These are phyloP conservation scores for Penicillium sumatraense DNA, from an alignment of 2,329 filamentous ascomycete species.

Conservation along the genomic window DNA sequence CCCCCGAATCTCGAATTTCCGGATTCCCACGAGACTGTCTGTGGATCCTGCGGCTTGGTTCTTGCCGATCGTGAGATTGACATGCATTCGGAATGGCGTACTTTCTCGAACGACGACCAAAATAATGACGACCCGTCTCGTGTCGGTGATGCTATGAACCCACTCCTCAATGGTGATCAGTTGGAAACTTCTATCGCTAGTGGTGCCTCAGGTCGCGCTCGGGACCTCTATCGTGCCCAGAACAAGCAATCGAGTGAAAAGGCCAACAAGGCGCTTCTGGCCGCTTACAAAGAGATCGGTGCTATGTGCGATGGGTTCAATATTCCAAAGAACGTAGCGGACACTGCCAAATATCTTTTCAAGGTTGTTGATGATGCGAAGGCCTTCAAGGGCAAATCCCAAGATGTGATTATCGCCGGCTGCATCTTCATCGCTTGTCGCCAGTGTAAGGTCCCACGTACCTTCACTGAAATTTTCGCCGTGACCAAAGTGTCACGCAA, in stretches of 20 bases:
- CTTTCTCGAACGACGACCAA: slow-evolving; percentile 97
- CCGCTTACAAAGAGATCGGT: slow-evolving; percentile 86
- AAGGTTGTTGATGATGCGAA: slow-evolving; percentile 93
- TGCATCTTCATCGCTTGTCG: slow-evolving; percentile 98
- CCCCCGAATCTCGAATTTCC: slow-evolving; percentile 95
- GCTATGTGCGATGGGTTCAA: slow-evolving; percentile 83
- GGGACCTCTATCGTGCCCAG: slow-evolving; percentile 81
- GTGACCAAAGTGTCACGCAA: slow-evolving; percentile 95
- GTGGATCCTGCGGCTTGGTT: slow-evolving; percentile 87
- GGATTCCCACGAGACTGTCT: slow-evolving; percentile 91
- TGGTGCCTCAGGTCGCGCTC: slow-evolving; percentile 71
- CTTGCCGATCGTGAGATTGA: slow-evolving; percentile 91
- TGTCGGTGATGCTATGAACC: slow-evolving; percentile 93
- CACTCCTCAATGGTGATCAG: slow-evolving; percentile 86
- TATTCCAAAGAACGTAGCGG: slow-evolving; percentile 78
- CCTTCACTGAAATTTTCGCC: slow-evolving; percentile 92
- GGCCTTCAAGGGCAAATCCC: slow-evolving; percentile 92
- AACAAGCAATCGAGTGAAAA: slow-evolving; percentile 83
- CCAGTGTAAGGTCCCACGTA: slow-evolving; percentile 82
- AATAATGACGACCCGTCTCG: slow-evolving; percentile 95
- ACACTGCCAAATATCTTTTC: slow-evolving; percentile 92
- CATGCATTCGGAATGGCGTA: slow-evolving; percentile 93
- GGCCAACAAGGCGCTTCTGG: slow-evolving; percentile 76
- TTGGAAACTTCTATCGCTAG: slow-evolving; percentile 87
- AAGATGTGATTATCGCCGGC: slow-evolving; percentile 90